A percentile compares a stretch with the other conserved stretches of the same genome.
phyloP scores from a whole-genome alignment of 495 filamentous ascomycete species.

The Penicillium dipodomyicola region DNA sequence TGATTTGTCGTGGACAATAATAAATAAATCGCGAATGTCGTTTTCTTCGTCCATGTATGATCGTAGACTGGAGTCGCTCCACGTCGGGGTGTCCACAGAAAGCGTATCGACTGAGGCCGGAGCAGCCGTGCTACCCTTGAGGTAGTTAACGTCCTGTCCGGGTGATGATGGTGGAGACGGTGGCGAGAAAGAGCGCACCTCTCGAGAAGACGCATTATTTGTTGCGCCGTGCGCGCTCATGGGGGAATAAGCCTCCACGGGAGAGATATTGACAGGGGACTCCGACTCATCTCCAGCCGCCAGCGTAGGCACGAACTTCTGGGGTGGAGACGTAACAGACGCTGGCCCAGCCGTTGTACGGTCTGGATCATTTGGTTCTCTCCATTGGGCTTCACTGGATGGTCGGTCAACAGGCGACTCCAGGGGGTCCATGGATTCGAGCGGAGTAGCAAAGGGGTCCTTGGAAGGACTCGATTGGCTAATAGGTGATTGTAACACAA shows the following conservation, averaged over 20 bases:
- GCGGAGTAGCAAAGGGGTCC: slow-evolving; percentile 26
- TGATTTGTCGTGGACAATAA: slow-evolving; percentile 87
- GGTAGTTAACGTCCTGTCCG: slow-evolving; percentile 51
- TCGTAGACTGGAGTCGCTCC: slow-evolving; percentile 81
- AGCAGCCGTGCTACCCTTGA: slow-evolving; percentile 30
- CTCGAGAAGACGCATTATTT: slow-evolving; percentile 64
- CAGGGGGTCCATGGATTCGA: slow-evolving; percentile 22
- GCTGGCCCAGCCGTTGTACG: slow-evolving; percentile 11
- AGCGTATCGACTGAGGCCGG: slow-evolving; percentile 44
- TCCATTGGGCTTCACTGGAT: slow-evolving; percentile 28
- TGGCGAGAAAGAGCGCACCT: slow-evolving; percentile 56
- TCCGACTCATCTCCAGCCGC: slow-evolving; percentile 55
- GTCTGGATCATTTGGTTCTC: slow-evolving; percentile 16
- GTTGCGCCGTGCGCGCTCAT: slow-evolving; percentile 55
- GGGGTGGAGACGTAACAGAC: slow-evolving; percentile 37
- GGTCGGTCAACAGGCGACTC: slow-evolving; percentile 32
- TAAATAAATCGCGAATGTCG: slow-evolving; percentile 87
- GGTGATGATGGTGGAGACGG: slow-evolving; percentile 65
- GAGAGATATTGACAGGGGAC: slow-evolving; percentile 74
- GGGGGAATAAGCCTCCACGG: slow-evolving; percentile 30
- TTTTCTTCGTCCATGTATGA: slow-evolving; percentile 88
- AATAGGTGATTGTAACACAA: slow-evolving; percentile 20
- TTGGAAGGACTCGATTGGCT: slow-evolving; percentile 27
- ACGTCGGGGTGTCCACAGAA: slow-evolving; percentile 51
- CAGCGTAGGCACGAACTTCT: slow-evolving; percentile 42